A percentile compares a stretch with the other conserved stretches of the same genome.
phyloP scores from a whole-genome alignment of 768 basidiomycete species.

The Rhizopogon salebrosus region DNA sequence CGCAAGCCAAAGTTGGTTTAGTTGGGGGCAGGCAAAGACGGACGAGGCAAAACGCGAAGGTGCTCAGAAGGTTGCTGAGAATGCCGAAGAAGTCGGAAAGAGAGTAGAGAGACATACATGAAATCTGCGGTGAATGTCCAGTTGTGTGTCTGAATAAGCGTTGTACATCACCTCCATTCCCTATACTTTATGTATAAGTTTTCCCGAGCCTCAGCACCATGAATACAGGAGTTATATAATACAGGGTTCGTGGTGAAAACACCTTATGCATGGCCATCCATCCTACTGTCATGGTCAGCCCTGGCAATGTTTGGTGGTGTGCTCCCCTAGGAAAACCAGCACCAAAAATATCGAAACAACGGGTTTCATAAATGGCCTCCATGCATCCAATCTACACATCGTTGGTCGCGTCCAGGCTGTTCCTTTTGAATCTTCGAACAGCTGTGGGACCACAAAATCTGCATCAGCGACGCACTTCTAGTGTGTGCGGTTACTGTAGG shows the following conservation, averaged over 20 bases:
- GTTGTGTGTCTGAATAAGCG: neutral
- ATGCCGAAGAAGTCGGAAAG: slow-evolving; percentile 25
- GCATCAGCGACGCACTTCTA: no score
- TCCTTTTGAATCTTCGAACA: no score
- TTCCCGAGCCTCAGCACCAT: neutral
- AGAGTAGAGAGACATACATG: slow-evolving; percentile 22
- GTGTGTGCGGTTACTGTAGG: no score
- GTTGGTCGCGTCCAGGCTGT: no score
- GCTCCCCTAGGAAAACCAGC: no score
- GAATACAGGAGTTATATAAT: neutral
- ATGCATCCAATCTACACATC: no score
- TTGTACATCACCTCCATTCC: neutral
- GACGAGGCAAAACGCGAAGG: slow-evolving; percentile 24
- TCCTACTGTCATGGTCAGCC: no score
- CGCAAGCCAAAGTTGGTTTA: slow-evolving; percentile 32
- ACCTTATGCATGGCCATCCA: no score
- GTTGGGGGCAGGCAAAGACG: slow-evolving; percentile 32
- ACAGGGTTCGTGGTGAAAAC: neutral
- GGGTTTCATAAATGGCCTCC: no score
- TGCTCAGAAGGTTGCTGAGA: slow-evolving; percentile 21
- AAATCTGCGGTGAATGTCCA: neutral
- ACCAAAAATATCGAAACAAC: no score
- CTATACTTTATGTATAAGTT: neutral
- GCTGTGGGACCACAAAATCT: no score
- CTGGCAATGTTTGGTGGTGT: no score